Conservation (phyloP, 805 yeast species). For the Kodamaea leandrae region DNA sequence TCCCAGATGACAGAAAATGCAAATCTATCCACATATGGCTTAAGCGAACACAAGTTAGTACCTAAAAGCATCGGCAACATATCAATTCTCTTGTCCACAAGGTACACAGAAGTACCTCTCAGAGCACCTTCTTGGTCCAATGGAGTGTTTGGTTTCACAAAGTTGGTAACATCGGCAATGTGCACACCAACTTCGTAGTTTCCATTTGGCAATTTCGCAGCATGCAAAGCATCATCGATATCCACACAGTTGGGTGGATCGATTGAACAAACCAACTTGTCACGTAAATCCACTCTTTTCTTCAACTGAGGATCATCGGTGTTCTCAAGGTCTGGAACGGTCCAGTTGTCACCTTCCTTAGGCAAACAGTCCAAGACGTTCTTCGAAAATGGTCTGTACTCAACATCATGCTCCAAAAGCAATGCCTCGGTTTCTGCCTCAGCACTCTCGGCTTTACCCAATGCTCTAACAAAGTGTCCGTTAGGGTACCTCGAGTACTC, state of each 20-base stretch:
- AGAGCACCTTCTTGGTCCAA: slow-evolving; percentile 95
- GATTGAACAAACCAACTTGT: slow-evolving; percentile 86
- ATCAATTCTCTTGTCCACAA: slow-evolving; percentile 97
- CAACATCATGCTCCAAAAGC: slow-evolving; percentile 91
- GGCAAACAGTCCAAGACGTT: slow-evolving; percentile 92
- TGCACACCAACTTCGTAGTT: slow-evolving; percentile 98
- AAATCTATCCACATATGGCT: slow-evolving; percentile 92
- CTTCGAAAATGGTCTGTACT: slow-evolving; percentile 91
- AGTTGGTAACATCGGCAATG: slow-evolving; percentile 97
- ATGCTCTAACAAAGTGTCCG: slow-evolving; percentile 88
- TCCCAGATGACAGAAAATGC: slow-evolving; percentile 98
- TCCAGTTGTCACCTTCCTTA: slow-evolving; percentile 90
- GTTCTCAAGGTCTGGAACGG: slow-evolving; percentile 63
- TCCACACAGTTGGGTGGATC: slow-evolving; percentile 99
- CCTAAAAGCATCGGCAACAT: slow-evolving; percentile 96
- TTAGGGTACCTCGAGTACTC: slow-evolving; percentile 78
- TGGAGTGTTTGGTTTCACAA: slow-evolving; percentile 89
- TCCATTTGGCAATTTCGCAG: slow-evolving; percentile 79
- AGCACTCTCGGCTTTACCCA: slow-evolving; percentile 88
- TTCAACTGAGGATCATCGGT: slow-evolving; percentile 52
- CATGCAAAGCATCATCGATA: slow-evolving; percentile 97
- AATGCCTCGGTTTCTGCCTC: slow-evolving; percentile 97
- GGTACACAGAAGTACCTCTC: slow-evolving; percentile 94
- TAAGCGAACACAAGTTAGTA: slow-evolving; percentile 91
- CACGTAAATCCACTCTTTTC: slow-evolving; percentile 82